Evolutionary conservation across 2,329 filamentous ascomycete species (phyloP).

Genomic region (Claviceps paspali): DNA sequence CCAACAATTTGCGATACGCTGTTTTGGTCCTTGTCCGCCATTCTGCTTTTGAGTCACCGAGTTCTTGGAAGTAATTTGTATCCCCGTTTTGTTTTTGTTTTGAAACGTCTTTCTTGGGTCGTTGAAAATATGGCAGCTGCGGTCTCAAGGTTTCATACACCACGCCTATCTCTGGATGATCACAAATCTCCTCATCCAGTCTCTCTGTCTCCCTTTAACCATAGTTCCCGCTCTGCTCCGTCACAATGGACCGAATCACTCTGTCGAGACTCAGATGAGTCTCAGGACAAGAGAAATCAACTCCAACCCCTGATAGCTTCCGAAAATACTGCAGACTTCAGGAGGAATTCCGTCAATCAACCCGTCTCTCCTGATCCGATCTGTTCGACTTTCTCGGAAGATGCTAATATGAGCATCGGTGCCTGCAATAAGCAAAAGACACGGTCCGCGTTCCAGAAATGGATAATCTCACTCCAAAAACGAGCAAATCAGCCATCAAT

Average conservation of each 20-base stretch:
- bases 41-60: not conserved
- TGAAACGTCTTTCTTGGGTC: slow-evolving; percentile 14
- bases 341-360: not conserved
- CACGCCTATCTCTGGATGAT: slow-evolving; percentile 6
- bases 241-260: not conserved
- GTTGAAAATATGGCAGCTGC: slow-evolving; percentile 20
- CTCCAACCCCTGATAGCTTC: slow-evolving; percentile 11
- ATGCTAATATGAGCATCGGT: not conserved
- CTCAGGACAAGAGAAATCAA: not conserved
- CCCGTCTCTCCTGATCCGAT: not conserved
- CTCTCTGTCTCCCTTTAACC: not conserved
- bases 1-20: slow-evolving; percentile 22
- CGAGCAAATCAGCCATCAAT: slow-evolving; percentile 28
- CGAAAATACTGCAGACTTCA: slow-evolving; percentile 5
- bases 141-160: slow-evolving; percentile 11
- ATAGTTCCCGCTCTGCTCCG: not conserved
- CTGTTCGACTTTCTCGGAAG: not conserved
- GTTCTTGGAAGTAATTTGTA: slow-evolving; percentile 22
- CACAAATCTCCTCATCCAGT: not conserved
- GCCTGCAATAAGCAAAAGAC: slow-evolving; percentile 4
- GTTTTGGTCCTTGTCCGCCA: slow-evolving; percentile 19
- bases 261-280: not conserved
- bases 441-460: slow-evolving; percentile 47
- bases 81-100: slow-evolving; percentile 18
- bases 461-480: slow-evolving; percentile 55